phyloP scores from a whole-genome alignment of 2,329 filamentous ascomycete genomes.

The Leptoxyphium fumago region DNA sequence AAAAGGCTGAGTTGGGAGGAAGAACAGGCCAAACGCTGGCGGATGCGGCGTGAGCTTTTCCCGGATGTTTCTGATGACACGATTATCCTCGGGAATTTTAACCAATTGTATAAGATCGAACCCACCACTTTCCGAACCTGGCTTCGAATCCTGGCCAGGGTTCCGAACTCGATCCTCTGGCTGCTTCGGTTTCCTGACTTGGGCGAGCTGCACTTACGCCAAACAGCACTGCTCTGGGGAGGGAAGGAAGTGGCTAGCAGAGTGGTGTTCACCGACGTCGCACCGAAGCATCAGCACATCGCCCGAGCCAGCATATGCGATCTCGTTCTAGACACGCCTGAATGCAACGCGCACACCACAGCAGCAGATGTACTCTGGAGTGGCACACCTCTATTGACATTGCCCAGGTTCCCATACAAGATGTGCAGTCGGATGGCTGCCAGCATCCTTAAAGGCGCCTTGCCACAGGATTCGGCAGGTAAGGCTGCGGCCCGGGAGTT shows the following conservation, averaged over 20 bases:
- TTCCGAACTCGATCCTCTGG: constrained; percentile 86
- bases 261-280: constrained; percentile 91
- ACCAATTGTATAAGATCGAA: constrained; percentile 98
- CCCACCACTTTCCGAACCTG: constrained; percentile 92
- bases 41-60: constrained; percentile 86
- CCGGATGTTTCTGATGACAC: constrained; percentile 66
- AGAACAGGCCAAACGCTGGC: constrained; percentile 70
- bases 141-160: constrained; percentile 73
- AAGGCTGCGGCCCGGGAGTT: constrained; percentile 55
- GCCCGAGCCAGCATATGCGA: constrained; percentile 82
- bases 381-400: constrained; percentile 78
- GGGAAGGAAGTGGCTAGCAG: constrained; percentile 70
- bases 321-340: constrained; percentile 88
- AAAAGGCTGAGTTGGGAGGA: constrained; percentile 61
- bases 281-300: constrained; percentile 88
- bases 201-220: constrained; percentile 70
- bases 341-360: constrained; percentile 96
- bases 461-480: constrained; percentile 59
- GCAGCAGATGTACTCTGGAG: constrained; percentile 95
- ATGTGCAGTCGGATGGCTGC: constrained; percentile 99
- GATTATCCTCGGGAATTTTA: constrained; percentile 94
- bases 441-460: constrained; percentile 77
- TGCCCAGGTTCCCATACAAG: constrained; percentile 87
- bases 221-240: constrained; percentile 72
- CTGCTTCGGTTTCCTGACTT: constrained; percentile 91